A percentile compares a stretch with the other conserved stretches of the same genome.
These are phyloP conservation scores for Ceratobasidium sp. DNA, from an alignment of 1,284 basidiomycete species.

Conservation along the genomic window DNA sequence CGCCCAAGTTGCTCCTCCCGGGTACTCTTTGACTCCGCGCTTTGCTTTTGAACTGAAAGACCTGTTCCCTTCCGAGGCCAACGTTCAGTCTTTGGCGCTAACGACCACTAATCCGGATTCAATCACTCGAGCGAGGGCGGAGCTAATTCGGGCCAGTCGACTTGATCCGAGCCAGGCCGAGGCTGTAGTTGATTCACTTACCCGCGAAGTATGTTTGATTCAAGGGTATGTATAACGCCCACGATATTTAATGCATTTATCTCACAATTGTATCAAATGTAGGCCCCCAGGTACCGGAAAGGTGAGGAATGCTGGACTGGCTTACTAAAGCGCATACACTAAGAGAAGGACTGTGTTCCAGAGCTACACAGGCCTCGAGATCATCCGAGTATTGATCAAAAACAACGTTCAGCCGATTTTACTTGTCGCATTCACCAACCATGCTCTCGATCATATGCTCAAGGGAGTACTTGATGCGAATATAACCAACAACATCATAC, in stretches of 20 bases:
- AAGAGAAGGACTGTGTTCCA: conserved; percentile 51
- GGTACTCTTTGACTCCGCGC: conserved; percentile 64
- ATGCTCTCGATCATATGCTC: conserved; percentile 80
- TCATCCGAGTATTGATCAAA: conserved; percentile 72
- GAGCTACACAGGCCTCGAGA: conserved; percentile 77
- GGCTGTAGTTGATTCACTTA: conserved; percentile 72
- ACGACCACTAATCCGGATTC: conserved; percentile 60
- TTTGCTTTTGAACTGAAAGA: conserved; percentile 68
- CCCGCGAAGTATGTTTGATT: conserved; percentile 72
- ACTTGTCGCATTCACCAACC: conserved; percentile 81
- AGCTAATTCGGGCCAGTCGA: conserved; percentile 64
- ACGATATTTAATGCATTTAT: neutral
- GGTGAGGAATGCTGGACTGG: conserved; percentile 64
- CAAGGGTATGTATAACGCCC: conserved; percentile 69
- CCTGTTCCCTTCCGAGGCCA: conserved; percentile 56
- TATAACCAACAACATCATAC: conserved; percentile 74
- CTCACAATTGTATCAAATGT: neutral
- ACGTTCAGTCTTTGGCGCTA: conserved; percentile 56
- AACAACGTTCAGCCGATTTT: conserved; percentile 70
- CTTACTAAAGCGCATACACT: neutral
- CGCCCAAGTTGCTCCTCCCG: conserved; percentile 63
- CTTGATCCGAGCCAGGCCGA: conserved; percentile 78
- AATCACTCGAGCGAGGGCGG: conserved; percentile 60
- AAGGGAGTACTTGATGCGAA: conserved; percentile 70
- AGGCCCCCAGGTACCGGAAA: conserved; percentile 81